Conservation (phyloP, 495 filamentous ascomycete species). For the Glonium stellatum region DNA sequence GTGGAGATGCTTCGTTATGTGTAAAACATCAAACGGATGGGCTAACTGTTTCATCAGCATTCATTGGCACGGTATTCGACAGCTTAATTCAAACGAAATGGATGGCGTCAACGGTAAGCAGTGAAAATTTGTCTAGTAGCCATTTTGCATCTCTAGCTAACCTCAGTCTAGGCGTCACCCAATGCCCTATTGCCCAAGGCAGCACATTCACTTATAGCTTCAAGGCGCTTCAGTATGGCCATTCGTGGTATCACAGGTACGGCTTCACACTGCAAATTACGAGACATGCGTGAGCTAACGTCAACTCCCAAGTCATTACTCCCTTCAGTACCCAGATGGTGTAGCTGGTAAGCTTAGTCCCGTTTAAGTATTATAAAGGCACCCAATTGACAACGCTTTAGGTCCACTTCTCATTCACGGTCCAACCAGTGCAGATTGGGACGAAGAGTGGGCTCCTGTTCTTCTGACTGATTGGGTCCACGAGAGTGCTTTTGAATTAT, state of each 20-base stretch:
- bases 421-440: slow-evolving; percentile 32
- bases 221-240: slow-evolving; percentile 33
- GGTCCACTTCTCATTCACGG: slow-evolving; percentile 35
- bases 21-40: no score
- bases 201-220: slow-evolving; percentile 34
- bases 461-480: slow-evolving; percentile 35
- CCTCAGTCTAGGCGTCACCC: slow-evolving; percentile 13
- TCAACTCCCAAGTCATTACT: slow-evolving; percentile 21
- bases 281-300: neutral
- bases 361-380: no score
- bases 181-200: slow-evolving; percentile 29
- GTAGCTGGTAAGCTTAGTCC: no score
- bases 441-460: slow-evolving; percentile 30
- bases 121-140: slow-evolving; percentile 11
- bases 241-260: slow-evolving; percentile 34
- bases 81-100: slow-evolving; percentile 21
- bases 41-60: slow-evolving; percentile 9
- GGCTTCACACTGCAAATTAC: slow-evolving; percentile 24
- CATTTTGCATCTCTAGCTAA: neutral
- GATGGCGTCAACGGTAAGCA: slow-evolving; percentile 36
- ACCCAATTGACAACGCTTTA: slow-evolving; percentile 28
- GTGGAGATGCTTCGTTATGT: no score
- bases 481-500: neutral
- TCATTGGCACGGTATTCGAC: slow-evolving; percentile 37
- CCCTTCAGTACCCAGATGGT: slow-evolving; percentile 33